These are phyloP conservation scores for Glycine tomentella DNA, from an alignment of 306 rosid species.

Conservation along the genomic window DNA sequence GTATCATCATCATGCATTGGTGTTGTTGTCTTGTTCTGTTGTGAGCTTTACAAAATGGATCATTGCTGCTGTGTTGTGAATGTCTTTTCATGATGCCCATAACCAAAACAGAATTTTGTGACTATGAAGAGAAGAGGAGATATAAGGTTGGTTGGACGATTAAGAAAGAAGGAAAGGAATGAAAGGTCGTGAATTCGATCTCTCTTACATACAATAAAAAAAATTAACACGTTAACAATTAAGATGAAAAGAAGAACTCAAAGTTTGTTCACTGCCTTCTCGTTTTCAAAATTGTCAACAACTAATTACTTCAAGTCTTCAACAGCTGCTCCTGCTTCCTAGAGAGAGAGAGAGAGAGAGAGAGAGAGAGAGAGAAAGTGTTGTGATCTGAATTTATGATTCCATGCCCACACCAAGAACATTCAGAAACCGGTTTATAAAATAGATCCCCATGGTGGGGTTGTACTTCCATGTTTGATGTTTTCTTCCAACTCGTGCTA, in stretches of 20 bases:
- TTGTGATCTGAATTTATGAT: slow-evolving; percentile 48
- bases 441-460: slow-evolving; percentile 9
- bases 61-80: background rate
- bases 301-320: background rate
- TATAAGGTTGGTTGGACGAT: too few species aligned
- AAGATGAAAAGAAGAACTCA: slow-evolving; percentile 42
- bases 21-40: slow-evolving; percentile 53
- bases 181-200: too few species aligned
- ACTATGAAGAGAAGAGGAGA: slow-evolving; percentile 4
- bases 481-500: background rate
- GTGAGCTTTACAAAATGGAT: slow-evolving; percentile 48
- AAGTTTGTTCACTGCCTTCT: slow-evolving; percentile 56
- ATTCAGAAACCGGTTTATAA: slow-evolving; percentile 46
- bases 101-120: slow-evolving; percentile 45
- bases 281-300: slow-evolving; percentile 63
- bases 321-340: slow-evolving; percentile 42
- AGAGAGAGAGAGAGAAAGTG: background rate
- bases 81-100: slow-evolving; percentile 44
- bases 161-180: too few species aligned
- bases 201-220: too few species aligned
- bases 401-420: slow-evolving; percentile 54
- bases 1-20: slow-evolving; percentile 45
- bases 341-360: background rate
- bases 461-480: slow-evolving; percentile 23
- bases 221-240: too few species aligned